Evolutionary conservation across 371 early-diverging fungal species (phyloP).

Genomic region (Apophysomyces sp.): DNA sequence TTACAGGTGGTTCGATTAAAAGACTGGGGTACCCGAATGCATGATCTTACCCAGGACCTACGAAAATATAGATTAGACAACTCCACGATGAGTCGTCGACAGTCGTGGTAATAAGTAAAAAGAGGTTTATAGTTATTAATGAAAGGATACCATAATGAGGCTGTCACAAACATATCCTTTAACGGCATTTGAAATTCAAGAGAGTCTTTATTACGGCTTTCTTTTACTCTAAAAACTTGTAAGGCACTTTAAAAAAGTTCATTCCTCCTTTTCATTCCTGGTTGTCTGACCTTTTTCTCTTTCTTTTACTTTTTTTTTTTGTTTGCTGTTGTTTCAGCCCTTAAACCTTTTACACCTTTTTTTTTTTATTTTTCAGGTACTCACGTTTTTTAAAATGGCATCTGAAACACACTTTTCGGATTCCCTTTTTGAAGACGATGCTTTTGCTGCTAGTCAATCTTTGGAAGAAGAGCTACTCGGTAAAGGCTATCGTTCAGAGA

Average conservation of each 20-base stretch:
- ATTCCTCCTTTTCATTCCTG: background rate
- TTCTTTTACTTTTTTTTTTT: background rate
- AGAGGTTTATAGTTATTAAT: background rate
- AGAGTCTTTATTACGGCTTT: background rate
- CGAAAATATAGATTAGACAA: conserved; percentile 64
- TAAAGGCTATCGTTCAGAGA: conserved; percentile 34
- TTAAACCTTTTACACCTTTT: no score
- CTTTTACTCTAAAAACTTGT: background rate
- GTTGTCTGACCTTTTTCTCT: background rate
- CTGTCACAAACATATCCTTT: background rate
- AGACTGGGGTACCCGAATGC: conserved; percentile 74
- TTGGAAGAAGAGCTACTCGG: conserved; percentile 50
- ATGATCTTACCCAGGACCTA: conserved; percentile 67
- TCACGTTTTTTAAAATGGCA: conserved; percentile 7
- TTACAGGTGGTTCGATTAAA: conserved; percentile 70
- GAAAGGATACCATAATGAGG: background rate
- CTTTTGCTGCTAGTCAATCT: conserved; percentile 38
- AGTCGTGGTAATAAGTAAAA: conserved; percentile 35
- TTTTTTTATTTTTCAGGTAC: background rate
- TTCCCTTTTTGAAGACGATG: conserved; percentile 27
- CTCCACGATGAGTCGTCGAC: conserved; percentile 46
- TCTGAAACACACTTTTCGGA: conserved; percentile 21
- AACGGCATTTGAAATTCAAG: background rate
- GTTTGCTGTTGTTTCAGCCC: no score
- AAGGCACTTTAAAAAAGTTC: background rate